Conservation (phyloP, 2,329 filamentous ascomycete genomes). For the Thelonectria blattea region DNA sequence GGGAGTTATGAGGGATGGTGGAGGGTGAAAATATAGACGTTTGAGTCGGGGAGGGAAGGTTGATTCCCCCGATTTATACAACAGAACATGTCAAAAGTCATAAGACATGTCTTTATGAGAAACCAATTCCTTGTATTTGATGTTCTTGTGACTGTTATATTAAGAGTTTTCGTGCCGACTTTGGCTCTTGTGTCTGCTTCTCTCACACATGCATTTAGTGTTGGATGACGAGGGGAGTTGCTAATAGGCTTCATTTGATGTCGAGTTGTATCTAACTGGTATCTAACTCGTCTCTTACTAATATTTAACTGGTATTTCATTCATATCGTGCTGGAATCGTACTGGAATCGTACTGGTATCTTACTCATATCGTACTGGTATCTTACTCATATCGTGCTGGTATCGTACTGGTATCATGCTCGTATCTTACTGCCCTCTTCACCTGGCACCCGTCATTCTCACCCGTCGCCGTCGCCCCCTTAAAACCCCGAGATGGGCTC, state of each 20-base stretch:
- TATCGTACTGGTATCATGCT: background rate
- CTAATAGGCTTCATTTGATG: too few species aligned
- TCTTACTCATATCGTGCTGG: background rate
- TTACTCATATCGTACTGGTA: background rate
- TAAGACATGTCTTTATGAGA: background rate
- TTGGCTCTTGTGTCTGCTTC: too few species aligned
- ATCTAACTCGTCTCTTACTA: too few species aligned
- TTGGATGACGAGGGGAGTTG: too few species aligned
- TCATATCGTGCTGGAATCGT: too few species aligned
- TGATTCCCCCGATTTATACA: constrained; percentile 22
- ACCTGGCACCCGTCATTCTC: too few species aligned
- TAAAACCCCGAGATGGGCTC: background rate
- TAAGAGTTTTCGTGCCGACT: too few species aligned
- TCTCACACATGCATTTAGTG: too few species aligned
- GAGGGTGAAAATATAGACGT: constrained; percentile 12
- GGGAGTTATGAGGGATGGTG: constrained; percentile 26
- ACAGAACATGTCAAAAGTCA: constrained; percentile 3
- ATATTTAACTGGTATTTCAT: too few species aligned
- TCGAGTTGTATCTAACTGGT: too few species aligned
- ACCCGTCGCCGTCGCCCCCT: background rate
- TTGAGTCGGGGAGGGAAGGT: constrained; percentile 21
- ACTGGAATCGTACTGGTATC: background rate
- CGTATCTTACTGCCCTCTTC: background rate
- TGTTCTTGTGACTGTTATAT: too few species aligned
- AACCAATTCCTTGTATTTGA: too few species aligned